Percentiles rank a stretch among this genome's conserved stretches.
These are phyloP conservation scores for Pseudogymnoascus sp. DNA, from an alignment of 2,329 filamentous ascomycete species.

Conservation along the genomic window DNA sequence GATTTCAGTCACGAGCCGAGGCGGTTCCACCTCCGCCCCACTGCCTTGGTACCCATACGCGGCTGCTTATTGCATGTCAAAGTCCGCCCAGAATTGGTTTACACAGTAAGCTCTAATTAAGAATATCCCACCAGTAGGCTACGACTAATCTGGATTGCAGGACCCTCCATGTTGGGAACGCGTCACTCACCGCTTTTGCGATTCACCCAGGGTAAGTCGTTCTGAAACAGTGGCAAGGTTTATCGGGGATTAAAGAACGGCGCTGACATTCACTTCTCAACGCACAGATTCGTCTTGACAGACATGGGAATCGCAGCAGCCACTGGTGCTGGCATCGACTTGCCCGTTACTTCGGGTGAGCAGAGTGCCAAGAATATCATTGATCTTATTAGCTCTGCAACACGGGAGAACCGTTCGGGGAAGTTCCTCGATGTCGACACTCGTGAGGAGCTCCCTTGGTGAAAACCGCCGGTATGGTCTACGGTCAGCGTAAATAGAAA, in stretches of 20 bases:
- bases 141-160: background rate
- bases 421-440: background rate
- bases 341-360: background rate
- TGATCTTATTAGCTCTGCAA: background rate
- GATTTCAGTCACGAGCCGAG: background rate
- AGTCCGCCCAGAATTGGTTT: background rate
- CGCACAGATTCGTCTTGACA: background rate
- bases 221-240: background rate
- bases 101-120: background rate
- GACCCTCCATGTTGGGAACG: background rate
- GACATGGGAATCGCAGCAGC: background rate
- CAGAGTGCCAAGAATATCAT: background rate
- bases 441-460: background rate
- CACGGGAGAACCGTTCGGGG: background rate
- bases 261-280: background rate
- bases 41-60: background rate
- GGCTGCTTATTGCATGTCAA: background rate
- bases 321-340: background rate
- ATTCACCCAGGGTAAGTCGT: background rate
- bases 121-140: background rate
- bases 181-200: background rate
- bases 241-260: background rate
- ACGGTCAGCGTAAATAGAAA: background rate
- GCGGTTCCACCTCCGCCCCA: background rate
- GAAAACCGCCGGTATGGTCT: background rate